phyloP scores from a whole-genome alignment of 805 yeast species.

The Wickerhamomyces chaumierensis region DNA sequence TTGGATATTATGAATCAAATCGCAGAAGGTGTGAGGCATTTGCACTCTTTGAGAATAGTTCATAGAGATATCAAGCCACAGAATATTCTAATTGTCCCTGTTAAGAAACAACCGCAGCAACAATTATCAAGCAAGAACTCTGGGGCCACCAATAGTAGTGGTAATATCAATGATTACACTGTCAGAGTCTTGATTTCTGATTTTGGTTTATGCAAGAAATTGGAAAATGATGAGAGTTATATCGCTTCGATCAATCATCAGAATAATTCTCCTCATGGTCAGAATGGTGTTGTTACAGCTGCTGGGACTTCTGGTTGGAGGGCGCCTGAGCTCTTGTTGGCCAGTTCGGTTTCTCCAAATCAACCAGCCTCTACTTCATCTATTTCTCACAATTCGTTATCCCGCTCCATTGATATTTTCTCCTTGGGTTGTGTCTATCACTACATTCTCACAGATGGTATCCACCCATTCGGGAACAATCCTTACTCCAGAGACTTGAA shows the following conservation, averaged over 20 bases:
- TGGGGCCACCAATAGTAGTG: too few species aligned
- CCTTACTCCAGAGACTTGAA: too few species aligned
- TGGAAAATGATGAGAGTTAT: conserved; percentile 82
- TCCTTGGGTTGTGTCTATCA: conserved; percentile 91
- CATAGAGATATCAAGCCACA: conserved; percentile 95
- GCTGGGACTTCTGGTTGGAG: conserved; percentile 99
- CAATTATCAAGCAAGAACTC: too few species aligned
- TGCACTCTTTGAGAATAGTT: conserved; percentile 83
- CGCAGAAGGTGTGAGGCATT: conserved; percentile 73
- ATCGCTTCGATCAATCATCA: not conserved
- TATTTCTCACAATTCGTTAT: conserved; percentile 27
- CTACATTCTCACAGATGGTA: conserved; percentile 72
- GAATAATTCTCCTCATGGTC: too few species aligned
- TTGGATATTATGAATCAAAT: conserved; percentile 59
- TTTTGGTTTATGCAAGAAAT: conserved; percentile 87
- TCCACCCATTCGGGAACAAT: conserved; percentile 92
- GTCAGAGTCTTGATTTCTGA: conserved; percentile 80
- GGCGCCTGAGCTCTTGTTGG: conserved; percentile 77
- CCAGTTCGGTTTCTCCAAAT: too few species aligned
- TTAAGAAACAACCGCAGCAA: conserved; percentile 24
- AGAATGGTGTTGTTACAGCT: conserved; percentile 24
- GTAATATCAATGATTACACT: conserved; percentile 21
- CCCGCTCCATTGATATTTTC: conserved; percentile 82
- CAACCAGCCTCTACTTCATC: conserved; percentile 11
- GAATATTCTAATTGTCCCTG: conserved; percentile 74